Percentiles rank a stretch among this genome's conserved stretches.
phyloP scores from a whole-genome alignment of 768 basidiomycete species.

The Kwoniella europaea region DNA sequence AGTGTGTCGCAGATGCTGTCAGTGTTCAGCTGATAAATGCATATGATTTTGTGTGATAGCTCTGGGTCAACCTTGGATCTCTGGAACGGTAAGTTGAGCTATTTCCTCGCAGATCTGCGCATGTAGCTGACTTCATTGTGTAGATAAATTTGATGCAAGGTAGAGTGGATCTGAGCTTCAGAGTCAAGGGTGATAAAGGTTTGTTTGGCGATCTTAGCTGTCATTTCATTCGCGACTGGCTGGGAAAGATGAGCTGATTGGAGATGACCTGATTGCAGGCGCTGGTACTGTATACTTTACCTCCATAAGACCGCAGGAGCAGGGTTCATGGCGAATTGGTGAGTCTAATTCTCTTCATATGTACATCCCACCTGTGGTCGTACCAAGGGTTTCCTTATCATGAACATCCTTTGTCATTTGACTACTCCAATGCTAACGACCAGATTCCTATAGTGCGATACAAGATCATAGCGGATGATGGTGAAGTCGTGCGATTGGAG shows the following conservation, averaged over 20 bases:
- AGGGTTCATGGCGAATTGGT: slow-evolving; percentile 55
- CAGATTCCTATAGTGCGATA: slow-evolving; percentile 45
- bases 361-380: background rate
- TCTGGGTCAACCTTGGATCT: slow-evolving; percentile 57
- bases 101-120: background rate
- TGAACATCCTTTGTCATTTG: too few relatives aligned
- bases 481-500: slow-evolving; percentile 44
- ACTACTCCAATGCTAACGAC: too few relatives aligned
- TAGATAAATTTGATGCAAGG: slow-evolving; percentile 57
- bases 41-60: slow-evolving; percentile 24
- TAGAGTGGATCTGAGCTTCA: slow-evolving; percentile 53
- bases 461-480: slow-evolving; percentile 56
- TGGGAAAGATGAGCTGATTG: slow-evolving; percentile 6
- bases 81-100: slow-evolving; percentile 42
- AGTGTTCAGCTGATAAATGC: background rate
- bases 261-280: slow-evolving; percentile 20
- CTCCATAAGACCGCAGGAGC: slow-evolving; percentile 51
- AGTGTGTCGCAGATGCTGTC: background rate
- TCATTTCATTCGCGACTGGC: too few relatives aligned
- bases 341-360: slow-evolving; percentile 8
- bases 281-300: slow-evolving; percentile 57
- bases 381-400: too few relatives aligned
- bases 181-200: slow-evolving; percentile 45
- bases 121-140: background rate
- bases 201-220: slow-evolving; percentile 1